phyloP scores from a whole-genome alignment of 441 rosid genomes.

The Breynia disticha region DNA sequence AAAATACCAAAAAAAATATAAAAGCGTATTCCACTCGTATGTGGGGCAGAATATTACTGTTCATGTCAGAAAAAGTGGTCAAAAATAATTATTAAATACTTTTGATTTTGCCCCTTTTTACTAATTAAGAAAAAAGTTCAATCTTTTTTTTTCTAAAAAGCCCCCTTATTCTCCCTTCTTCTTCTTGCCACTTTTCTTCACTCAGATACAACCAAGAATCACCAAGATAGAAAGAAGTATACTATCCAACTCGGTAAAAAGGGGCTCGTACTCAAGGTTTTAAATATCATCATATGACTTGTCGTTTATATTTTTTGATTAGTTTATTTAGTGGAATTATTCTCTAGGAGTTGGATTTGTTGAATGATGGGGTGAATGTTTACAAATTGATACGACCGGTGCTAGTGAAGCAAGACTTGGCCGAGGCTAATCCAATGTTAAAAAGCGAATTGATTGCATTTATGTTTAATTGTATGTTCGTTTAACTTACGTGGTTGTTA shows the following conservation, averaged over 20 bases:
- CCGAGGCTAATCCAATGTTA: slow-evolving; percentile 93
- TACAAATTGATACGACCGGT: slow-evolving; percentile 90
- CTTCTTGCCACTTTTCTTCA: background rate
- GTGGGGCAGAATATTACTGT: too few relatives aligned
- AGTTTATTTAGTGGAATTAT: background rate
- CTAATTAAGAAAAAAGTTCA: too few relatives aligned
- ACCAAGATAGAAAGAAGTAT: slow-evolving; percentile 86
- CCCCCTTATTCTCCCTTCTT: background rate
- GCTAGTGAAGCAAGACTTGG: slow-evolving; percentile 92
- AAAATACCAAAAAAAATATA: too few relatives aligned
- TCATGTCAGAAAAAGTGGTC: too few relatives aligned
- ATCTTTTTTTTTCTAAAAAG: too few relatives aligned
- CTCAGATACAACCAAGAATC: slow-evolving; percentile 84
- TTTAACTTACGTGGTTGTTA: background rate
- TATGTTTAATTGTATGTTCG: slow-evolving; percentile 72
- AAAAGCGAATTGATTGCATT: slow-evolving; percentile 87
- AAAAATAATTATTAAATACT: too few relatives aligned
- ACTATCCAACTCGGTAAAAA: slow-evolving; percentile 91
- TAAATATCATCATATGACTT: background rate
- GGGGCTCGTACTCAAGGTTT: slow-evolving; percentile 87
- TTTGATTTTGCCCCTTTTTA: too few relatives aligned
- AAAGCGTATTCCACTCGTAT: too few relatives aligned
- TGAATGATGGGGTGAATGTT: slow-evolving; percentile 80
- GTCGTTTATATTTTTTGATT: background rate
- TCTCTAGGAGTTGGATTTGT: slow-evolving; percentile 69